Evolutionary conservation across 139 green algal genomes (phyloP).

Genomic region (Volvox africanus): DNA sequence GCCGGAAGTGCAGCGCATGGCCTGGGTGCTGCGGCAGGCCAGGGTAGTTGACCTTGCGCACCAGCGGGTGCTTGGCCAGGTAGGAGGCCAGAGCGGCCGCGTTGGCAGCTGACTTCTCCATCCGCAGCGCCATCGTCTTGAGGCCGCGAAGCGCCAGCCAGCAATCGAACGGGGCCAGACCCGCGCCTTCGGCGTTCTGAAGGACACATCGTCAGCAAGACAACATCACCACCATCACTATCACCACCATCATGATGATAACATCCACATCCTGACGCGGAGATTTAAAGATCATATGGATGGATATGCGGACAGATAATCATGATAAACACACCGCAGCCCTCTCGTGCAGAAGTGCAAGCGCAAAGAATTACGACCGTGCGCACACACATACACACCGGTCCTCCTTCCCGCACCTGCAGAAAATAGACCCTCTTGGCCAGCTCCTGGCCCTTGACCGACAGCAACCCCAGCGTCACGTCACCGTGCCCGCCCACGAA

Average conservation of each 20-base stretch:
- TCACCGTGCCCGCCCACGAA: constrained; percentile 97
- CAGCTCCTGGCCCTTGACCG: constrained; percentile 85
- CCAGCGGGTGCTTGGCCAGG: constrained; percentile 86
- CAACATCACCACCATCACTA: too few species aligned
- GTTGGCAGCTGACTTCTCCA: constrained; percentile 83
- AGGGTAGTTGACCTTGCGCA: constrained; percentile 92
- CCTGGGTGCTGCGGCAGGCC: constrained; percentile 75
- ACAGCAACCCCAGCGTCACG: constrained; percentile 92
- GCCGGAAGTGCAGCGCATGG: constrained; percentile 69
- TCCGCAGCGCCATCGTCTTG: constrained; percentile 97
- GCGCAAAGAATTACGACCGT: too few species aligned
- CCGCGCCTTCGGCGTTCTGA: constrained; percentile 92
- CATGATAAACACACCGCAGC: too few species aligned
- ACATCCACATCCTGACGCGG: too few species aligned
- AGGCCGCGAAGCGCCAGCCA: constrained; percentile 96
- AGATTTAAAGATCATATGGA: too few species aligned
- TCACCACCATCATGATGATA: too few species aligned
- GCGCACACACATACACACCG: not conserved
- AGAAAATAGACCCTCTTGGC: constrained; percentile 90
- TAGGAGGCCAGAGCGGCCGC: constrained; percentile 83
- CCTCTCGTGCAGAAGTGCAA: too few species aligned
- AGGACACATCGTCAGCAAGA: too few species aligned
- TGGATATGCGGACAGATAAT: too few species aligned
- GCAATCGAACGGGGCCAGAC: constrained; percentile 95
- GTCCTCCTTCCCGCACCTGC: constrained; percentile 61